Base-by-base conservation (phyloP, 495 filamentous ascomycete genomes). In the Aspergillus hancockii region DNA sequence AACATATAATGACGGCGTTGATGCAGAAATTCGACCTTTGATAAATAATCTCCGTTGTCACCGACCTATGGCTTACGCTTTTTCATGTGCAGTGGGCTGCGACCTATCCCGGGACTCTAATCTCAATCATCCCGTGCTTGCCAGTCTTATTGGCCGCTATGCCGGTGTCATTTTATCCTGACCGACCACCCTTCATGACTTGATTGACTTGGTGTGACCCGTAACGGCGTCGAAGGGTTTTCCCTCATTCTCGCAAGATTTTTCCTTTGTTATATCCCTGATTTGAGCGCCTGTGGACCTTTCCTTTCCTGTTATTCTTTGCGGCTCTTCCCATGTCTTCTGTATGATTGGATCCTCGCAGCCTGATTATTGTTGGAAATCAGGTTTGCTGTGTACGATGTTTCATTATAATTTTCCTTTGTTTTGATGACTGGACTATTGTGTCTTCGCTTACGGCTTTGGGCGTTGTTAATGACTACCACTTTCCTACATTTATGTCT, bases 1-100 rank as follows among this genome's bases (percentile, higher is more conserved):
- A 71, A 69, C 67, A 72, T 76, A 71, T 68, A 68, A 66, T 69
- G 58, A 64, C 59, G 69, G 72, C 60, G 70, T 73, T 70, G 62
- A 58, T 53, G 57, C 62, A 64, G 63, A 43, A 51, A 53, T 62
- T 52, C 54, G 59, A 45, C 53, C 61, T 63, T 63, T 57, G 53
- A 65, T 61, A 53, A n/a, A 54, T 61, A 41, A 55, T 58, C 19
- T 67, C 57, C 55, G 49, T 57, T 13, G 19, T n/a, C 8, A 47
- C 43, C 43, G 18, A 47, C 43, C 43, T 47, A 47, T 47, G 43
- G 38, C 14, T 41, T 41, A 41, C 7, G 8, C 38, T 41, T 41
- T 47, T 47, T 47, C 43, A 10, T 32, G 13, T 31, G 46, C 12
- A 19, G 23, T 51, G 51, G 34, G 28, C 43, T 67, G 46, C 59